Evolutionary conservation across 768 basidiomycete species (phyloP).

Genomic region (Calvatia gigantea): DNA sequence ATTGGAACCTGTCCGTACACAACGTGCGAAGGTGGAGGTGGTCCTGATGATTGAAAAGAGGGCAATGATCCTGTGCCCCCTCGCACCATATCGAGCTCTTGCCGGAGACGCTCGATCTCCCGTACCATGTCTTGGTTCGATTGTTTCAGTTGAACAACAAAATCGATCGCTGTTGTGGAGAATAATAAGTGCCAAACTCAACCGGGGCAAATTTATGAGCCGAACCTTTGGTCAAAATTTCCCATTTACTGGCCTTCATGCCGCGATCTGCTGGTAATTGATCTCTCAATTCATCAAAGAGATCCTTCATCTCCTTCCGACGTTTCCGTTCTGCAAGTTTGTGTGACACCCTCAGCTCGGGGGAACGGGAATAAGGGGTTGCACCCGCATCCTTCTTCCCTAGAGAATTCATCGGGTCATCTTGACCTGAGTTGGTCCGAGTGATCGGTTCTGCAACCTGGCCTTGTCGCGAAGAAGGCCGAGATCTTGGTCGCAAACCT

Average conservation of each 20-base stretch:
- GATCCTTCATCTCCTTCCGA: constrained; percentile 98
- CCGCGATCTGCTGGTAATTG: constrained; percentile 88
- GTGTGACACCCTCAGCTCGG: constrained; percentile 92
- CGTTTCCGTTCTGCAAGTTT: constrained; percentile 97
- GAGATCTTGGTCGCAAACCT: constrained; percentile 61
- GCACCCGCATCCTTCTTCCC: constrained; percentile 48
- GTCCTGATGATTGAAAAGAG: constrained; percentile 46
- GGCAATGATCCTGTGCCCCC: constrained; percentile 38
- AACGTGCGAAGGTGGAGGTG: constrained; percentile 45
- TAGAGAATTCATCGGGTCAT: constrained; percentile 36
- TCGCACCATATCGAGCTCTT: constrained; percentile 66
- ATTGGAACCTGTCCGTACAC: constrained; percentile 43
- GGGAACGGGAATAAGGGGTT: constrained; percentile 93
- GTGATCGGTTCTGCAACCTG: constrained; percentile 37
- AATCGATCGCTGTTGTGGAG: constrained; percentile 71
- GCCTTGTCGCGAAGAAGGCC: constrained; percentile 62
- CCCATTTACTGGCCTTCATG: constrained; percentile 99
- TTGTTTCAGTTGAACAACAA: constrained; percentile 75
- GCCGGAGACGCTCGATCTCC: constrained; percentile 75
- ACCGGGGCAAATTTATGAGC: not conserved
- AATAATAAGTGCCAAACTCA: constrained; percentile 6
- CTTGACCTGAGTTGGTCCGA: constrained; percentile 38
- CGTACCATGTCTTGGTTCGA: constrained; percentile 72
- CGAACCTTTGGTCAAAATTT: constrained; percentile 93
- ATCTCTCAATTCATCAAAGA: constrained; percentile 95